Base-by-base conservation (phyloP, 345 rosid species). In the Fremontodendron californicum region DNA sequence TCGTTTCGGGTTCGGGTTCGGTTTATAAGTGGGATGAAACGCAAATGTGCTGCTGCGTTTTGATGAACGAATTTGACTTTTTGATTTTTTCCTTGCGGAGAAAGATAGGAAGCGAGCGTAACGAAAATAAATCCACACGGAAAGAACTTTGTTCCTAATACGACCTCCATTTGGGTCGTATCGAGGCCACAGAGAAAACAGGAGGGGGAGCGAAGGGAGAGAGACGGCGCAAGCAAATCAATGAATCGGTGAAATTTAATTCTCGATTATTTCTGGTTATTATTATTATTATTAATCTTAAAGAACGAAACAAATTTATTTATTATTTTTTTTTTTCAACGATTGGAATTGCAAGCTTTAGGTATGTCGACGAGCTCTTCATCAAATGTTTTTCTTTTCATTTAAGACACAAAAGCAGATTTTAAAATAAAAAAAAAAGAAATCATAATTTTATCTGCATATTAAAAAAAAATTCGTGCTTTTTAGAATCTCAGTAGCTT, bases 141-240 rank as follows among this genome's bases (percentile, higher is more conserved):
- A 55, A 55, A 21, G 15, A 23, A 23, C 5, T 6, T 21, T 3
- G 21, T 15, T 46, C 13, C 23, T 27, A 27, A 69, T 16, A 69
- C 73, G 73, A 69, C 73, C 40, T 67, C 73, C 15, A 46, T 46
- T 69, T 27, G 57, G 73, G 73, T 45, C 57, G 73, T 69, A 29
- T 69, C 73, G 40, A 29, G 45, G n/a, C 57, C 23, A 7, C 13
- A 15, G 39, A 27, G 51, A 43, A 42, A 69, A 46, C 31, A 18
- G 57, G 25, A 69, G 57, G 73, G 7, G 35, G 39, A 3, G 73
- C 40, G 10, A 35, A 16, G 12, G 73, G 39, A 45, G 11, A 45
- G 73, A 16, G 21, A 45, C 55, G 55, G 73, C 37, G 37, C 73
- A 27, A 23, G 70, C 12, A 62, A 75, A 74, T 16, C 29, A 31